Base-by-base conservation (phyloP, 306 rosid species). In the Hippophae rhamnoides region DNA sequence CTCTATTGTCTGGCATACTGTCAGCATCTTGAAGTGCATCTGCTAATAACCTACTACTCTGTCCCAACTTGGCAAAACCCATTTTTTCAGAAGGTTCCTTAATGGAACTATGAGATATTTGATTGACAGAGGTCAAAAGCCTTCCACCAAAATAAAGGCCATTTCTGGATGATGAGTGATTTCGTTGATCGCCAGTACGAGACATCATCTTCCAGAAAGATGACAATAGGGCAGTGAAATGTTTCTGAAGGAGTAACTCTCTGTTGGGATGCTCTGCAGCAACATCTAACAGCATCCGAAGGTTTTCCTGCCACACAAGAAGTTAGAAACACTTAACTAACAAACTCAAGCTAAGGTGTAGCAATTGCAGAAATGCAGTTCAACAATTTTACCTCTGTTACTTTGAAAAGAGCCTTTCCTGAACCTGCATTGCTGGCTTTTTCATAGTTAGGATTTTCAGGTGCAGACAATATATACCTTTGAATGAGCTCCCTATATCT, bases 361-460 rank as follows among this genome's bases (percentile, higher is more conserved):
- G 13, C 61, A 7, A 56, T 56, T 18, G 59, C 64, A 65, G 10
- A 54, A n/a, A 57, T 46, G 57, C 61, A 31, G 54, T 44, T 46
- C 58, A 45, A 9, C 10, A 57, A 50, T 47, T 69, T 57, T 8
- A 88, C 99, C 99, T 92, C 93, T 31, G 99, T 92, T 45, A 92
- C 92, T 80, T 71, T 92, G 63, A 92, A 86, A 70, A 89, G 93
- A 76, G 89, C 89, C 85, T 92, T 92, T 69, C 96, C 99, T 58
- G 95, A 92, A 52, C 93, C 79, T 41, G 80, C 13, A 73, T 60
- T 81, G 80, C 69, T 76, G 74, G 56, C 68, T 74, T 89, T 92
- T 61, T 92, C 99, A 62, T 68, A 67, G 74, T 80, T 88, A 55
- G 84, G 74, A 74, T 78, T 76, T 64, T 92, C 95, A 11, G 84